Evolutionary conservation across 2,329 filamentous ascomycete species (phyloP).

Genomic region (Pseudogymnoascus verrucosus): DNA sequence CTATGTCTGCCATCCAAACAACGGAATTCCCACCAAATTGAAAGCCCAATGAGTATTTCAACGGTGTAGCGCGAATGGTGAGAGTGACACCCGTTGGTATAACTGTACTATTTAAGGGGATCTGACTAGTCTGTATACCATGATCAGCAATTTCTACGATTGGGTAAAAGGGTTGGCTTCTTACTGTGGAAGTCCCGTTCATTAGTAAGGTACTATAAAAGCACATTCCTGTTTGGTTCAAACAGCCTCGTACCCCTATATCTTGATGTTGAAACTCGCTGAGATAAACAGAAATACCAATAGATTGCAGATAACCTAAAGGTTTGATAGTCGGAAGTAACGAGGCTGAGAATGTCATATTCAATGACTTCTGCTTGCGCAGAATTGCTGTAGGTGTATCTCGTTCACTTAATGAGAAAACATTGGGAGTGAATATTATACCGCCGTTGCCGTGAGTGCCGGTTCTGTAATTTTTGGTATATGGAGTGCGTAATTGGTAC

Average conservation of each 20-base stretch:
- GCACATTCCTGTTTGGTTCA: constrained; percentile 13
- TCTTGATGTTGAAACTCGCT: constrained; percentile 19
- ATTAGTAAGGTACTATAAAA: constrained; percentile 13
- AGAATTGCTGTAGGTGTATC: constrained; percentile 18
- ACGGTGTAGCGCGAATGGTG: constrained; percentile 15
- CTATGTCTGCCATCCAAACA: constrained; percentile 14
- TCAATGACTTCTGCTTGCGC: constrained; percentile 18
- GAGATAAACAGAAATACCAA: constrained; percentile 16
- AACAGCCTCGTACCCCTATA: constrained; percentile 15
- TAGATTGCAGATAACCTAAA: constrained; percentile 9
- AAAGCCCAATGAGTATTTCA: constrained; percentile 16
- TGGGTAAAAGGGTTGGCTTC: neutral
- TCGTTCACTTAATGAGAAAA: constrained; percentile 16
- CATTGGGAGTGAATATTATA: constrained; percentile 15
- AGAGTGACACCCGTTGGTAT: constrained; percentile 12
- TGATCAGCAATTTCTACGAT: neutral
- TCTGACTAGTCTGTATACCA: constrained; percentile 8
- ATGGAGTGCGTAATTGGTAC: constrained; percentile 17
- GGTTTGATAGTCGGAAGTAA: constrained; percentile 9
- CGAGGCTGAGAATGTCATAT: constrained; percentile 18
- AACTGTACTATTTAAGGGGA: constrained; percentile 10
- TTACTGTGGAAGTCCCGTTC: constrained; percentile 14
- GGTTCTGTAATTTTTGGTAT: constrained; percentile 14
- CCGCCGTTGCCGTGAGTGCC: neutral
- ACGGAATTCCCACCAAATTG: neutral